Base-by-base conservation (phyloP, 495 filamentous ascomycete genomes). In the Evansstolkia leycettana region DNA sequence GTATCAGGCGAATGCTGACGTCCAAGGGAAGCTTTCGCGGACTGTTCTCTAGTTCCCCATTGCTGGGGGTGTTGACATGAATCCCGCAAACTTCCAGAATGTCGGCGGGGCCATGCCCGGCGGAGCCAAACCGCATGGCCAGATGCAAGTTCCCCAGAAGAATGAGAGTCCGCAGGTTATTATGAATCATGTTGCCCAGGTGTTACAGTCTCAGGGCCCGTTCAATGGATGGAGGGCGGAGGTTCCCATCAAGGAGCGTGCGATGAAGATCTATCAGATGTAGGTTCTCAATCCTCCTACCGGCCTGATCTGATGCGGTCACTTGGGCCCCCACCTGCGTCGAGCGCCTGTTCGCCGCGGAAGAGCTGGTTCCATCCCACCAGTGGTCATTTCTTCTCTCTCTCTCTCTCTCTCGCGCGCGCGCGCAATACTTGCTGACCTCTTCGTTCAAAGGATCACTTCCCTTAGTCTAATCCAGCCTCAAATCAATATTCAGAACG, bases 381-480 rank as follows among this genome's bases (percentile, higher is more conserved):
- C n/a, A n/a, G n/a, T n/a, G n/a, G n/a, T n/a, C n/a, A n/a, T n/a
- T n/a, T n/a, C n/a, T n/a, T n/a, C n/a, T n/a, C n/a, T n/a, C n/a
- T n/a, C n/a, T n/a, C n/a, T n/a, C n/a, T n/a, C n/a, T n/a, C n/a
- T n/a, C n/a, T n/a, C n/a, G n/a, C n/a, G n/a, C n/a, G n/a, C n/a
- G n/a, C n/a, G n/a, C n/a, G n/a, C 20, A 23, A 23, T 23, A 9
- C 20, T 23, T 17, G 19, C 34, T 48, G 20, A 42, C 36, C 12
- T 12, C n/a, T n/a, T 9, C 12, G 10, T 25, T 29, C 20, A 20
- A n/a, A 30, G 66, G 61, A 58, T 67, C 27, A 58, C 60, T 16
- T 67, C 64, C 15, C 60, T 74, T 36, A 58, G 63, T 38, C 47
- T 74, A 10, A 64, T 72, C 27, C 62, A 68, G 41, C 63, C 65